Evolutionary conservation across 768 basidiomycete species (phyloP), one percentile per base, ranked within the genome.

Genomic region (Trametes cingulata): DNA sequence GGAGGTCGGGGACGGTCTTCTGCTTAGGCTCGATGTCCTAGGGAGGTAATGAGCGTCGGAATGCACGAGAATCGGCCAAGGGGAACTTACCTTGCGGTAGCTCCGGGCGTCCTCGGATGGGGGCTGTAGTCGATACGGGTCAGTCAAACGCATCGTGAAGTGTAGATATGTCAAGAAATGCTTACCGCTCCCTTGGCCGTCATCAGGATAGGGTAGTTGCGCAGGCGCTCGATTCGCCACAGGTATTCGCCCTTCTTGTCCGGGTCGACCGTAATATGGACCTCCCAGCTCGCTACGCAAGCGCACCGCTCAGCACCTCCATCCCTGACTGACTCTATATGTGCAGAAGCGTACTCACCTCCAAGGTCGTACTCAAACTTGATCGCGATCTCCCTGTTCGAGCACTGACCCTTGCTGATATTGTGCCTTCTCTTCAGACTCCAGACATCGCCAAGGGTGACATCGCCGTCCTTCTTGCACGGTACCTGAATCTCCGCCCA

Each of bases 361-460:
- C 57, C 52, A 13, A 61, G 41, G 25, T 68, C 72, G 52, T 73
- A 71, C 45, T 63, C 66, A 29, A 72, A 72, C 41, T 67, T 48
- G 55, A 73, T 67, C 0, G 60, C 70, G 6, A 71, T 48, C 3
- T 65, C 64, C 12, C 29, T 22, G 27, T 71, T 73, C 0, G 48
- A 50, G 49, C 69, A 73, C 40, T 65, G 53, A 6, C 72, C 68
- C 37, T 68, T 62, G 22, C 69, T 68, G 14, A 65, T 58, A 22
- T 72, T 72, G 20, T 39, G 10, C 45, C 33, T 42, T n/a, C 46
- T 52, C 20, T 25, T 47, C 46, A n/a, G 56, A 12, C 66, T 42
- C 72, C 71, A 73, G 43, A 73, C 61, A 8, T 71, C 69, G 41
- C 64, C 58, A 20, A 72, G 56, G 3, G 62, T 60, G 19, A 71